A percentile compares a stretch with the other conserved stretches of the same genome.
Conservation (phyloP, 805 yeast genomes). For the Sugiyamaella qingdaonensis region DNA sequence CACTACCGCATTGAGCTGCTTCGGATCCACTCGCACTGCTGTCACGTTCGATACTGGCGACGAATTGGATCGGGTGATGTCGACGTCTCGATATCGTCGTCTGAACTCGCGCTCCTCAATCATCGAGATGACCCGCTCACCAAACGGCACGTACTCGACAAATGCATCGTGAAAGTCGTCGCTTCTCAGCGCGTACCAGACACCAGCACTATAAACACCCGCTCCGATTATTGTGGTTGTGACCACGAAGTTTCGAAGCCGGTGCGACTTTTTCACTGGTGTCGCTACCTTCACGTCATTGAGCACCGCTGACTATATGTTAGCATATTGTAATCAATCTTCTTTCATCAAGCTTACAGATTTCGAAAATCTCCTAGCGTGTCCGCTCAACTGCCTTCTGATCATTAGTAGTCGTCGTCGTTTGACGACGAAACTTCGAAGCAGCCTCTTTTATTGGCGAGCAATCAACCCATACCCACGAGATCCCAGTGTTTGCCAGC, state of each 20-base stretch:
- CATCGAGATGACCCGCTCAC: constrained; percentile 48
- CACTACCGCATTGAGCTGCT: constrained; percentile 6
- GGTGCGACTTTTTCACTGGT: constrained; percentile 23
- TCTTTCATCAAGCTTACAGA: background rate
- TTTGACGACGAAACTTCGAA: background rate
- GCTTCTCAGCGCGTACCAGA: constrained; percentile 51
- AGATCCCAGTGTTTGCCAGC: background rate
- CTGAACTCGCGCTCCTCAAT: constrained; percentile 42
- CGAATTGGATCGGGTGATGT: constrained; percentile 3
- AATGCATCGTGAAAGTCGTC: constrained; percentile 60
- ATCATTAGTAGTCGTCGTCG: background rate
- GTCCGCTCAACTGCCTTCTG: background rate
- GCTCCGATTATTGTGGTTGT: constrained; percentile 26
- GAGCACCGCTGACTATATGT: background rate
- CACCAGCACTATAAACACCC: constrained; percentile 53
- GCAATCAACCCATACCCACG: background rate
- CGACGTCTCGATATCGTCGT: constrained; percentile 21
- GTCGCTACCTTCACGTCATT: background rate
- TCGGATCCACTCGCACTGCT: background rate
- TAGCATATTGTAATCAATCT: background rate
- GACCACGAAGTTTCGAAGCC: constrained; percentile 31
- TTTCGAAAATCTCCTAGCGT: background rate
- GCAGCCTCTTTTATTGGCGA: background rate
- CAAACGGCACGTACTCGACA: constrained; percentile 61
- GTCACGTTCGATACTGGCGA: background rate